Base-by-base conservation (phyloP, 2,329 filamentous ascomycete genomes). In the Capronia americana region DNA sequence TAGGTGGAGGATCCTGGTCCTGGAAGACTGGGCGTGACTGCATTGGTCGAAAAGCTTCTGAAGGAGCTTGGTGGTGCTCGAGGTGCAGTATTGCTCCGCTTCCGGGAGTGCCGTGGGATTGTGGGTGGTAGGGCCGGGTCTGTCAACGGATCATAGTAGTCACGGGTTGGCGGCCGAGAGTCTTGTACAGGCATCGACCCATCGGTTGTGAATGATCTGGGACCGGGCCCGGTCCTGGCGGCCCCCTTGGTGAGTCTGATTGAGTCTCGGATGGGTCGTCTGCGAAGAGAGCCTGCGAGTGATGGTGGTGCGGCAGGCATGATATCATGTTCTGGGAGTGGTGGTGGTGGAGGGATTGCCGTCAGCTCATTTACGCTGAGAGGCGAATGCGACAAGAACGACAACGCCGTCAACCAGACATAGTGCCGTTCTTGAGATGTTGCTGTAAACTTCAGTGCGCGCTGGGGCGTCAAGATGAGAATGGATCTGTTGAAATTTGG, bases 361-460 rank as follows among this genome's bases (percentile, higher is more conserved):
- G 89, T 81, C 17, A 93, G 87, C 60, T 95, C 92, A 1, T 92
- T 91, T 4, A 94, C 85, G 0, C 90, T 89, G 74, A 94, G 90
- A 17, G 90, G 88, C 0, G 93, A 96, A 76, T 97, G 93, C 12
- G 94, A 93, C 34, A 99, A 84, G 86, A 98, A 99, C 0, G 93
- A 97, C 23, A 99, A 83, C 0, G 95, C 92, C 23, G 92, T 97
- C 65, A 99, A 82, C 95, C 95, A 99, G 57, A 97, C 82, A 74
- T 96, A 96, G 78, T 99, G 95, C 17, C 95, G 88, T 71, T 98
- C 95, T 38, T 89, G 83, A 24, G 88, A 90, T 17, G 86, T 83
- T 0, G 95, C 92, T 0, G 95, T 99, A 77, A 99, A 98, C 76
- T 99, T 99, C 64, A 99, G 84, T 1, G 95, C 95, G 73, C 95